These are phyloP conservation scores for Scheffersomyces lignicola DNA, from an alignment of 1,139 yeast species.

Conservation along the genomic window DNA sequence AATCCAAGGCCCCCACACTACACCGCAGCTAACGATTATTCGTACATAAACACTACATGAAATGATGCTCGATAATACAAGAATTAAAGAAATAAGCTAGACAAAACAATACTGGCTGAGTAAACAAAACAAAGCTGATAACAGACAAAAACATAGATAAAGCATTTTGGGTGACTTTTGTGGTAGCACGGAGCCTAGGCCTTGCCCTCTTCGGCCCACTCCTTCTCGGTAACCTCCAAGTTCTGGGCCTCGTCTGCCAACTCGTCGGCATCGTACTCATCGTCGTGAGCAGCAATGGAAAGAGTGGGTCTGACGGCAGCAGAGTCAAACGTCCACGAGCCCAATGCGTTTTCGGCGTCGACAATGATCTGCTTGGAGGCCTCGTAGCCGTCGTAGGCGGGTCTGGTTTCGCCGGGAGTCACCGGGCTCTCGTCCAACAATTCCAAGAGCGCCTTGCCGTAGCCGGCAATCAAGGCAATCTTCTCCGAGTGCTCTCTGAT, in stretches of 20 bases:
- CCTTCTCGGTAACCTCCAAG: constrained; percentile 55
- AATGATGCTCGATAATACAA: not conserved
- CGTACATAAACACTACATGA: no score
- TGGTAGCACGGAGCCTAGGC: constrained; percentile 9
- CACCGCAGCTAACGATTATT: no score
- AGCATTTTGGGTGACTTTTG: constrained; percentile 4
- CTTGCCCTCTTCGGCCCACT: constrained; percentile 32
- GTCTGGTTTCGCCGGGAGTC: constrained; percentile 90
- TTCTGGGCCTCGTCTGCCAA: constrained; percentile 56
- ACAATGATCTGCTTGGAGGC: constrained; percentile 84
- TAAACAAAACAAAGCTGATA: not conserved
- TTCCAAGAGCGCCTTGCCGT: constrained; percentile 83
- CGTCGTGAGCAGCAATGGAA: constrained; percentile 71
- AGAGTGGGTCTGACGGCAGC: constrained; percentile 81
- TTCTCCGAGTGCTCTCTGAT: constrained; percentile 82
- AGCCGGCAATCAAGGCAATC: constrained; percentile 82
- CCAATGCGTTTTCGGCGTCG: constrained; percentile 82
- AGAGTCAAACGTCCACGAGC: constrained; percentile 78
- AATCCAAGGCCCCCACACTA: no score
- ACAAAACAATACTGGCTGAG: not conserved
- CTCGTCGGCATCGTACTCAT: constrained; percentile 60
- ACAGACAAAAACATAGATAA: not conserved
- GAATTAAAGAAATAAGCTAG: not conserved
- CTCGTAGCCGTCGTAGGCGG: constrained; percentile 84
- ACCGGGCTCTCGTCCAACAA: constrained; percentile 82